Percentiles rank a stretch among this genome's conserved stretches.
Conservation (phyloP, 2,329 filamentous ascomycete genomes). For the Pezicula neosporulosa region DNA sequence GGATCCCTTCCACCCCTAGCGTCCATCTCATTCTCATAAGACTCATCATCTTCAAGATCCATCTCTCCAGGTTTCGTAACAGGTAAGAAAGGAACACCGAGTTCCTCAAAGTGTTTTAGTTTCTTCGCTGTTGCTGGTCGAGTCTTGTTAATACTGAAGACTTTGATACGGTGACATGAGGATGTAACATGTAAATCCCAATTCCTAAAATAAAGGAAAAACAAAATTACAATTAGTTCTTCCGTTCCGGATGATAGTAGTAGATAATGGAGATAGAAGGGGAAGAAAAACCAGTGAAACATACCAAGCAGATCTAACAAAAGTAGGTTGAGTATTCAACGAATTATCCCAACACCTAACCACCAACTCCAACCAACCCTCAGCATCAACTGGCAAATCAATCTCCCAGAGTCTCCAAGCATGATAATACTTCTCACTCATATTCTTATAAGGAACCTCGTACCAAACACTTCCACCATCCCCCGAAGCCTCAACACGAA, state of each 20-base stretch:
- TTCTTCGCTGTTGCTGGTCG: conserved; percentile 19
- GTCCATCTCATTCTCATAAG: conserved; percentile 9
- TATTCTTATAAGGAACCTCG: conserved; percentile 57
- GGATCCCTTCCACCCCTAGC: not conserved
- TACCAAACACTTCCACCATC: conserved; percentile 63
- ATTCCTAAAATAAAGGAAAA: conserved; percentile 33
- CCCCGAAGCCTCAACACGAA: conserved; percentile 64
- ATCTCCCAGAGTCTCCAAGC: conserved; percentile 64
- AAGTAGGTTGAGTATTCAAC: conserved; percentile 56
- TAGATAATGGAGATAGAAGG: not conserved
- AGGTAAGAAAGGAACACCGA: conserved; percentile 8
- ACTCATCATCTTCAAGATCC: conserved; percentile 4
- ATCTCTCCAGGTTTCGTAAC: conserved; percentile 9
- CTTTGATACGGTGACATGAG: conserved; percentile 54
- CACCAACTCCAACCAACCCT: conserved; percentile 58
- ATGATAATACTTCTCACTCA: conserved; percentile 59
- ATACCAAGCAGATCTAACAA: conserved; percentile 49
- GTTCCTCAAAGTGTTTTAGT: conserved; percentile 9
- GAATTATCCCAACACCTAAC: conserved; percentile 60
- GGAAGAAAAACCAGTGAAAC: not conserved
- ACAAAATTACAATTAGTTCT: not conserved
- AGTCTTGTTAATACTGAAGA: conserved; percentile 60
- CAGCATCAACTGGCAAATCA: conserved; percentile 58
- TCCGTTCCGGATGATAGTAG: not conserved
- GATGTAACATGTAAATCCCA: conserved; percentile 65